Evolutionary conservation across 805 yeast species (phyloP), one percentile per base, ranked within the genome.

Genomic region (Yarrowia alimentaria): DNA sequence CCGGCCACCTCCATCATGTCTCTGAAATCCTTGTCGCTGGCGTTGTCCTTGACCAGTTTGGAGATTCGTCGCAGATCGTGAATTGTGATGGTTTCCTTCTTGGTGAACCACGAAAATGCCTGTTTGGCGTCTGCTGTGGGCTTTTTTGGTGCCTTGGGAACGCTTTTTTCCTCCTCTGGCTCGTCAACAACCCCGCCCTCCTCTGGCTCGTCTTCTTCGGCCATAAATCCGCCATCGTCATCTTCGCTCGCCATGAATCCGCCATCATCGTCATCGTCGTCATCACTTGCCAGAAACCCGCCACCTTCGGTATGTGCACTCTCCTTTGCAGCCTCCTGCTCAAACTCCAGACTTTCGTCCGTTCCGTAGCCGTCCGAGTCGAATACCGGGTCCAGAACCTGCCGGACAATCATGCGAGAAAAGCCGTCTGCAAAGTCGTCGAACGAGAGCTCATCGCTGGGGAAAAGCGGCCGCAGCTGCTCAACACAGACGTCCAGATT

Each of bases 1-100:
- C 61, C 57, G 6, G 62, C 59, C 17, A 61, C 49, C 7, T 45
- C 45, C 30, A 65, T 49, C 71, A 68, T 67, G 17, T 55, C 61
- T 16, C 32, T 40, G 34, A 68, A 55, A 13, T 68, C 68, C n/a
- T 51, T 56, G 3, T 58, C 60, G 1, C 59, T 47, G 6, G 61
- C 61, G 11, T 50, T 45, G 26, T 68, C 62, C 28, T 62, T 62
- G 16, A 64, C 60, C 22, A 54, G 53, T 6, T 31, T 34, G 6
- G 66, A 51, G 1, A 61, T 61, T 12, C 57, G 48, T 13, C 52
- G 35, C 10, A 68, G 58, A 21, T 65, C 63, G 2, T 52, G 53
- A 5, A 55, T 29, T 1, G 67, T 58, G 19, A 68, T 67, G 31
- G 51, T 22, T 6, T 43, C 37, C 3, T 37, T 43, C n/a, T 37